Evolutionary conservation across 345 rosid species (phyloP), one percentile per base, ranked within the genome.

Genomic region (Populus ilicifolia): DNA sequence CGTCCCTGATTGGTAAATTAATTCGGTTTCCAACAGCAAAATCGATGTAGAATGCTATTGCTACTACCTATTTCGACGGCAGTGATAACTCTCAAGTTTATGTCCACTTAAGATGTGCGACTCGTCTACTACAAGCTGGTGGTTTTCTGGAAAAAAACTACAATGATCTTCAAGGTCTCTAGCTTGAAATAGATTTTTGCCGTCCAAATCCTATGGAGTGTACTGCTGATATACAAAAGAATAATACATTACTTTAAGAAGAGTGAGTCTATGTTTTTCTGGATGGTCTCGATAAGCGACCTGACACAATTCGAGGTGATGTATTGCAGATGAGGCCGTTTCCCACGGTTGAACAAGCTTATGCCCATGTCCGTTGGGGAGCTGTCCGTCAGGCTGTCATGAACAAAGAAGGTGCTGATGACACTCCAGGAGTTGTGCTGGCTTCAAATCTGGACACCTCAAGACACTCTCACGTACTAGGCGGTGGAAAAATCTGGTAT

Each of bases 91-190:
- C 76, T 4, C 52, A 73, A 8, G 76, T 74, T 1, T 74, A 61
- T 62, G 77, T n/a, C 3, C 25, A n/a, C 17, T 0, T 12, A 10
- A n/a, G 69, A 6, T 2, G 8, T 4, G 52, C 39, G 12, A 21
- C 77, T 21, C 48, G 5, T n/a, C 2, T 74, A 30, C 5, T 11
- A 59, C 69, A 74, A 13, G 20, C 5, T 10, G 56, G 56, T 6
- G 54, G 75, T 50, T 54, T 48, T 10, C 14, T 72, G 2, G 69
- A 74, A 38, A 33, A 62, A 38, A 38, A 74, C 39, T 74, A 74
- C 38, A 74, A 38, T 23, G 48, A 35, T n/a, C 54, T 80, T 5
- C 56, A 76, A 27, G 71, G 70, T 8, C 12, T 80, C 0, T 80
- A 2, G 43, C 50, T 5, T 2, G 77, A 80, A 8, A 77, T 71